Base-by-base conservation (phyloP, 805 yeast genomes). In the Saccharomyces paradoxus region DNA sequence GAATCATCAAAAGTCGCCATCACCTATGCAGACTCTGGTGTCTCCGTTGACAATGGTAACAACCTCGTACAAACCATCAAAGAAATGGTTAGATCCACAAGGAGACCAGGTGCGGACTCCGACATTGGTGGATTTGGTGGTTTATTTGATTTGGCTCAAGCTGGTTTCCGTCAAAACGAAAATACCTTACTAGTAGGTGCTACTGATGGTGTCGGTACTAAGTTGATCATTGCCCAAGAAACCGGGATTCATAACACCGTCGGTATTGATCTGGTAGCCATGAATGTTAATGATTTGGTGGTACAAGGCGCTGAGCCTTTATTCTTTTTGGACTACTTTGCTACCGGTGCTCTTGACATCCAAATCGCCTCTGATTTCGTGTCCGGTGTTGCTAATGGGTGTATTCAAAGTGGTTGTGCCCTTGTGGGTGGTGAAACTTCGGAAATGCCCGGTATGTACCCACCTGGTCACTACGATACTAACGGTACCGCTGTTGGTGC, bases 41-140 rank as follows among this genome's bases (percentile, higher is more conserved):
- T 94, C 44, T 89, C 97, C 51, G 97, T 94, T 49, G 99, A 94
- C 69, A 86, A 87, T 57, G 99, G 99, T 62, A 94, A 94, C 73
- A 68, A 79, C 62, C 81, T 94, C 54, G 98, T 94, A 48, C 91
- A 91, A 69, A 83, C 85, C 63, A 94, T 94, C 73, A 94, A 94
- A 74, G 81, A 84, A 51, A 81, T 84, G 73, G 99, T 94, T 51
- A 89, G 86, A 70, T 86, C 96, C 5, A 94, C 99, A 9, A 84
- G 87, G 46, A 85, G 99, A 74, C 79, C 95, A 32, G 99, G 99
- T 65, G 94, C 99, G 37, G 97, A 94, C 67, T 88, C 97, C 14
- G 96, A 90, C 63, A 94, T 94, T 63, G 99, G 99, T 68, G 99
- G 99, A 1, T 94, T 94, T 67, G 99, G 99, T 61, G 99, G 99